phyloP scores from a whole-genome alignment of 2,329 filamentous ascomycete species.

The Claviceps quebecensis region DNA sequence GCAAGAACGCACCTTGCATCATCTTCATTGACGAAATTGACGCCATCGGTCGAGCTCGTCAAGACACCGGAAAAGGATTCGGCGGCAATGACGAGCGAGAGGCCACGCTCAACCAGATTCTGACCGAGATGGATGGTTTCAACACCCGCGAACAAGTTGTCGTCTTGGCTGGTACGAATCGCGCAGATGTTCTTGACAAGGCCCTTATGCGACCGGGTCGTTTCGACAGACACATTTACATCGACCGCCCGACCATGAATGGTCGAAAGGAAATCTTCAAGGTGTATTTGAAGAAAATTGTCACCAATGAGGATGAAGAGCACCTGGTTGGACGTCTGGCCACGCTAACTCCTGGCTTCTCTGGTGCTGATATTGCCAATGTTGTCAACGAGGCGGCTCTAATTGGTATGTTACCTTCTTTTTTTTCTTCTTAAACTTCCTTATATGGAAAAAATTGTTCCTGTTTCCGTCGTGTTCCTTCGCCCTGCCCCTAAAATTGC shows the following conservation, averaged over 20 bases:
- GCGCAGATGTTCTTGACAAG: constrained; percentile 87
- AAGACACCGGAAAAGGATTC: constrained; percentile 55
- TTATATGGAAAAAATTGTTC: too few relatives aligned
- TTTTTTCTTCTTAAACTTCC: neutral
- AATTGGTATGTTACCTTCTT: constrained; percentile 53
- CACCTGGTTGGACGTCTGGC: constrained; percentile 78
- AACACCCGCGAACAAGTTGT: constrained; percentile 95
- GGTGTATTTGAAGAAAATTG: constrained; percentile 88
- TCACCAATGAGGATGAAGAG: constrained; percentile 80
- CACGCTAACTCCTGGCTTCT: constrained; percentile 89
- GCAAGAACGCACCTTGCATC: constrained; percentile 95
- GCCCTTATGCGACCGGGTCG: constrained; percentile 92
- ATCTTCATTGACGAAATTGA: constrained; percentile 99
- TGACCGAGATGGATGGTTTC: constrained; percentile 99
- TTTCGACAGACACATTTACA: constrained; percentile 91
- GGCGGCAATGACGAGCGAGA: constrained; percentile 96
- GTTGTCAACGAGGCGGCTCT: constrained; percentile 95
- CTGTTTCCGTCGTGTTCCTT: neutral
- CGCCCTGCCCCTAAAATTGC: too few relatives aligned
- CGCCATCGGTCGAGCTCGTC: constrained; percentile 82
- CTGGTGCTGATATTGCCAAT: constrained; percentile 95
- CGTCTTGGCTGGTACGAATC: constrained; percentile 90
- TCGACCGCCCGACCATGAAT: constrained; percentile 93
- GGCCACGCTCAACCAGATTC: constrained; percentile 91
- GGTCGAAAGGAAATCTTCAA: constrained; percentile 91